A percentile compares a stretch with the other conserved stretches of the same genome.
phyloP scores from a whole-genome alignment of 441 rosid genomes.

The Capsella rubella region DNA sequence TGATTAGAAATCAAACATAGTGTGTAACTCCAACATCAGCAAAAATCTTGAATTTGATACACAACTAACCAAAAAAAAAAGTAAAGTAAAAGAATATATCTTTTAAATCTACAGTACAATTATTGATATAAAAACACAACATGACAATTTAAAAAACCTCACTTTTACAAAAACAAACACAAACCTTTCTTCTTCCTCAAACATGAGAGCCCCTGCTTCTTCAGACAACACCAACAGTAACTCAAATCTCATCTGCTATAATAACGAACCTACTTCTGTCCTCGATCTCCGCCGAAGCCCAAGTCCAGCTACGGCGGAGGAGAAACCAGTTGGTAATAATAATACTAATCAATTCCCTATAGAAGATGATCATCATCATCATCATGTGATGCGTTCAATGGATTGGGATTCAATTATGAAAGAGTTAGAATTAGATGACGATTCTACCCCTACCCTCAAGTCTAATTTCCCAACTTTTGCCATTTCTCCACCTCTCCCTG shows the following conservation, averaged over 20 bases:
- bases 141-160: conserved; percentile 31
- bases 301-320: conserved; percentile 26
- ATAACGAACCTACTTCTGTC: conserved; percentile 74
- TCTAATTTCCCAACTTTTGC: conserved; percentile 19
- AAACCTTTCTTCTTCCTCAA: conserved; percentile 27
- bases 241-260: conserved; percentile 34
- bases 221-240: conserved; percentile 32
- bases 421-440: conserved; percentile 71
- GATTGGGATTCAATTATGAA: conserved; percentile 90
- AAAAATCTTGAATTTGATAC: conserved; percentile 26
- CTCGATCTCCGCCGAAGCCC: conserved; percentile 38
- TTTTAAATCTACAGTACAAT: background rate
- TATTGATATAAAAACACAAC: conserved; percentile 9
- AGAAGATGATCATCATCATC: conserved; percentile 55
- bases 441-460: conserved; percentile 48
- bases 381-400: conserved; percentile 61
- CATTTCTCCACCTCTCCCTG: conserved; percentile 24
- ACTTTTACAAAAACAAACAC: conserved; percentile 29
- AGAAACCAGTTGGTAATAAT: conserved; percentile 24
- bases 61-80: background rate
- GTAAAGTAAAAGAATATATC: background rate
- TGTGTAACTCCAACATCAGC: no score
- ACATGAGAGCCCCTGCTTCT: conserved; percentile 37
- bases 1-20: no score
- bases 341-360: conserved; percentile 42